Evolutionary conservation across 257 asterid genomes (phyloP).

Genomic region (Gynochthodes officinalis): DNA sequence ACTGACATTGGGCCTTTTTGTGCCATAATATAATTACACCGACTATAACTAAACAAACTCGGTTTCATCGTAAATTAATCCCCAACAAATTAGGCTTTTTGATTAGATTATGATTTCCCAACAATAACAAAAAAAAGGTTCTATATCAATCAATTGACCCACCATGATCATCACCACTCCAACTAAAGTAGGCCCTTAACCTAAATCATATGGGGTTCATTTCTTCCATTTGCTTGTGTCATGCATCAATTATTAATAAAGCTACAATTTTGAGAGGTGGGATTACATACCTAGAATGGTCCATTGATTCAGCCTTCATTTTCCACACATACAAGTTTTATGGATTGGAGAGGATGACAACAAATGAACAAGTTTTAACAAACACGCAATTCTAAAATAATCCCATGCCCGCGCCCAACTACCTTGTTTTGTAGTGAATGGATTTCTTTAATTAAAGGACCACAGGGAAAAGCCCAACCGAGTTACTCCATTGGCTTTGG

Average conservation of each 20-base stretch:
- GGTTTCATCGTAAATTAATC: constrained; percentile 17
- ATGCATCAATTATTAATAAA: constrained; percentile 15
- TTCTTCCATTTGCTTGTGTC: constrained; percentile 4
- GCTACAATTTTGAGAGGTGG: not conserved
- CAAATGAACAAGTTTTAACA: too few species aligned
- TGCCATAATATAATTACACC: not conserved
- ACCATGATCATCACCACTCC: constrained; percentile 3
- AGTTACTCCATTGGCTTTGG: not conserved
- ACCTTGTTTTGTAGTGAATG: not conserved
- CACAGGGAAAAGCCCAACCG: not conserved
- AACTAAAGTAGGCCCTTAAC: constrained; percentile 13
- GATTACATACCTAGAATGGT: not conserved
- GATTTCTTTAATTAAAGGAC: not conserved
- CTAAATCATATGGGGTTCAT: constrained; percentile 8
- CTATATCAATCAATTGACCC: constrained; percentile 10
- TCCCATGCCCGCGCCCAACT: too few species aligned
- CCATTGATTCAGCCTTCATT: not conserved
- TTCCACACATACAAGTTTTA: too few species aligned
- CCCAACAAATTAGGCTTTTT: constrained; percentile 38
- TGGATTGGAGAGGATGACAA: too few species aligned
- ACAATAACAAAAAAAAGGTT: not conserved
- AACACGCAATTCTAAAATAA: too few species aligned
- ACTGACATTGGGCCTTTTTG: constrained; percentile 5
- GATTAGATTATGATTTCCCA: constrained; percentile 6
- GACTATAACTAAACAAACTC: not conserved